phyloP scores from a whole-genome alignment of 805 yeast species.

The Wickerhamomyces canadensis region DNA sequence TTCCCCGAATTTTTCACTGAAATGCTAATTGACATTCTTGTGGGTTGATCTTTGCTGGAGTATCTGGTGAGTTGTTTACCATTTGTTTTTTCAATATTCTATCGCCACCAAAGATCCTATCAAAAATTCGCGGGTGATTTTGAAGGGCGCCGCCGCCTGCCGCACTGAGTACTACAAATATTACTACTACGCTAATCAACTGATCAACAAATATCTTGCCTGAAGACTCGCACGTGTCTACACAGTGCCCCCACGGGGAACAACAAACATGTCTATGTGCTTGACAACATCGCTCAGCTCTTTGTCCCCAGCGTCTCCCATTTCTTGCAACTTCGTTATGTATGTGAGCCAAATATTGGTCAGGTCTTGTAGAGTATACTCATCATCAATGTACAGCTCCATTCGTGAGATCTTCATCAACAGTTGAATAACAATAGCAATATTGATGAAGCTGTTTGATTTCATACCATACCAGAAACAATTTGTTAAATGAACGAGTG shows the following conservation, averaged over 20 bases:
- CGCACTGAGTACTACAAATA: no score
- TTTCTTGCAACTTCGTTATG: conserved; percentile 1
- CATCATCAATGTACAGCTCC: conserved; percentile 16
- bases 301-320: not conserved
- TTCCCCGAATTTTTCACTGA: conserved; percentile 67
- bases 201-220: no score
- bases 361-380: conserved; percentile 4
- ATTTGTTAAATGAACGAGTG: conserved; percentile 15
- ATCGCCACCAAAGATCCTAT: no score
- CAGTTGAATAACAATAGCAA: conserved; percentile 17
- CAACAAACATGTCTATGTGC: not conserved
- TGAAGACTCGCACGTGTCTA: no score
- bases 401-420: conserved; percentile 12
- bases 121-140: no score
- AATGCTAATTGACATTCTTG: conserved; percentile 16
- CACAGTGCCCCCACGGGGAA: no score
- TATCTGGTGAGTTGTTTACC: no score
- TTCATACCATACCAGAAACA: conserved; percentile 16
- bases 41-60: not conserved
- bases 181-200: no score
- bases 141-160: no score
- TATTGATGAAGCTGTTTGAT: conserved; percentile 16
- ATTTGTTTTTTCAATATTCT: not conserved
- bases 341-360: conserved; percentile 4
- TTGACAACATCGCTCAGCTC: not conserved